These are phyloP conservation scores for Erysimum pusillum DNA, from an alignment of 441 rosid species.

Conservation along the genomic window DNA sequence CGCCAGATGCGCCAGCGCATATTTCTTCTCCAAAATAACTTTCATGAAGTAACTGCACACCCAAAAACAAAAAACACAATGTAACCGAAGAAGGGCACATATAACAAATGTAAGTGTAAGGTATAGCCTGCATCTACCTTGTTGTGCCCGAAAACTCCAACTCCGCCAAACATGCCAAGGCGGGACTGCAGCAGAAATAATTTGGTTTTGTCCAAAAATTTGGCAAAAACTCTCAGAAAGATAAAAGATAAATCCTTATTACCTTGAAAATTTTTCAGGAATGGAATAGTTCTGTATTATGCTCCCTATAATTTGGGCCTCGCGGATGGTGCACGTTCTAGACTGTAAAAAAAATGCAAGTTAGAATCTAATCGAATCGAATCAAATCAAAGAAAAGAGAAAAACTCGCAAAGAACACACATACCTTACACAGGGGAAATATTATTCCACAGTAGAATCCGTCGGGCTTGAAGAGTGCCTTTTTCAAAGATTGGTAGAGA, in stretches of 20 bases:
- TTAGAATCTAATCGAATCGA: neutral
- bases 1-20: slow-evolving; percentile 70
- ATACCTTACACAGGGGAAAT: slow-evolving; percentile 78
- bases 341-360: slow-evolving; percentile 57
- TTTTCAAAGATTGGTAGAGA: slow-evolving; percentile 74
- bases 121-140: slow-evolving; percentile 55
- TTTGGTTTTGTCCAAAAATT: neutral
- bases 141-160: slow-evolving; percentile 77
- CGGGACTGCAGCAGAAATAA: slow-evolving; percentile 58
- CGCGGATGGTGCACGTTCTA: slow-evolving; percentile 73
- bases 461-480: slow-evolving; percentile 74
- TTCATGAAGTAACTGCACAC: slow-evolving; percentile 74
- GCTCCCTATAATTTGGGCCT: slow-evolving; percentile 83
- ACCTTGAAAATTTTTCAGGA: slow-evolving; percentile 78
- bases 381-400: too few species aligned
- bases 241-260: neutral
- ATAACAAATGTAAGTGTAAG: neutral
- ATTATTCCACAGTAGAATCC: slow-evolving; percentile 82
- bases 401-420: neutral
- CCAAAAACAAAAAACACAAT: slow-evolving; percentile 20
- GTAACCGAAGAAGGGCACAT: slow-evolving; percentile 1
- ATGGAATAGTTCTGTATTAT: slow-evolving; percentile 68
- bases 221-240: slow-evolving; percentile 3
- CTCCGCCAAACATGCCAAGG: slow-evolving; percentile 73
- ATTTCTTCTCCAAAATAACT: slow-evolving; percentile 84